These are phyloP conservation scores for Cubamyces lactineus DNA, from an alignment of 768 basidiomycete genomes.

Conservation along the genomic window DNA sequence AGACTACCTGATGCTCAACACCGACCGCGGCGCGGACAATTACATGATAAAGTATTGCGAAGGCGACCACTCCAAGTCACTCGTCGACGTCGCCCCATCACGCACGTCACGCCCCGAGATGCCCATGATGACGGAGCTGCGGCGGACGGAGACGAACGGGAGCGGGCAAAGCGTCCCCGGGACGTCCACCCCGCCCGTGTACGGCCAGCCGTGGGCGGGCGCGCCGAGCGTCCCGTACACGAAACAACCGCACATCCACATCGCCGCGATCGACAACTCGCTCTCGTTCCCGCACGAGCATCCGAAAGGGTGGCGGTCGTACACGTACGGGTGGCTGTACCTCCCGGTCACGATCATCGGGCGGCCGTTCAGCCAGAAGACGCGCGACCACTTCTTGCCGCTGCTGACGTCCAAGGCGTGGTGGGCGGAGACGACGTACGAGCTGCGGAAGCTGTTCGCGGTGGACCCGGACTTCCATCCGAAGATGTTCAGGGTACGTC, in stretches of 20 bases:
- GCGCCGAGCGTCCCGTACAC: conserved; percentile 43
- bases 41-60: conserved; percentile 94
- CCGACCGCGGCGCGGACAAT: conserved; percentile 86
- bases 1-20: conserved; percentile 94
- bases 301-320: conserved; percentile 75
- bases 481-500: conserved; percentile 80
- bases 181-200: conserved; percentile 19
- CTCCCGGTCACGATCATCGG: conserved; percentile 86
- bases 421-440: conserved; percentile 89
- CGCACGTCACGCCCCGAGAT: conserved; percentile 66
- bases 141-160: conserved; percentile 39
- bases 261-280: conserved; percentile 93
- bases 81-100: conserved; percentile 80
- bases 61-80: conserved; percentile 73
- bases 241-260: conserved; percentile 80
- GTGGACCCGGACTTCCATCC: conserved; percentile 87
- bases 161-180: conserved; percentile 39
- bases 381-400: conserved; percentile 80
- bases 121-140: conserved; percentile 74
- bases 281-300: conserved; percentile 92
- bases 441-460: conserved; percentile 75
- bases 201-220: conserved; percentile 27
- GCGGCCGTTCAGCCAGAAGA: conserved; percentile 81
- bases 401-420: conserved; percentile 81
- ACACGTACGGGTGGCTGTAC: conserved; percentile 88